Base-by-base conservation (phyloP, 2,329 filamentous ascomycete genomes). In the Thermoascus crustaceus region DNA sequence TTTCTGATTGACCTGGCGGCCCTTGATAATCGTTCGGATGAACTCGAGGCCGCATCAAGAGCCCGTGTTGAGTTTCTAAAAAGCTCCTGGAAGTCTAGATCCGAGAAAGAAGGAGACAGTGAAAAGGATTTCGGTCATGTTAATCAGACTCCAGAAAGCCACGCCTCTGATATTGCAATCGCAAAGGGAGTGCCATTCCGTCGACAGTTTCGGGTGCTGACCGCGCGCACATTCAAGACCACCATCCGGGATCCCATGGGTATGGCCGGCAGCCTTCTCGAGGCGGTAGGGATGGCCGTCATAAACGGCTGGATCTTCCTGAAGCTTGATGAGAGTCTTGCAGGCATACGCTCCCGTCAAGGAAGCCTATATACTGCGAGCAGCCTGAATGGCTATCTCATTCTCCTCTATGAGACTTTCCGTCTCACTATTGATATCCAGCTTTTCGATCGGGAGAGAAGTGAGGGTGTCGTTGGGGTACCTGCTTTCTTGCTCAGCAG, bases 171-270 rank as follows among this genome's bases (percentile, higher is more conserved):
- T n/a, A 38, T 33, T 4, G 31, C 40, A 8, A 30, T 39, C 6
- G 38, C 34, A 19, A 66, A 61, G 17, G 70, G 72, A 33, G 76
- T 77, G 0, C 67, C 72, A 0, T 76, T 85, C 40, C 42, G 67
- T 13, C 75, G 77, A 27, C 82, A 87, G 48, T 60, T 80, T 4
- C 60, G 58, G 2, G 80, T 87, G 2, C 60, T 87, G 13, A 85
- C 82, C 0, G 67, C 74, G 18, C 71, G 83, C 8, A 84, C 80
- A 0, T 72, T 85, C 49, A 77, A 78, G 33, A 78, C 80, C 2
- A 87, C 83, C 0, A 75, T 80, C 37, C 72, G 83, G n/a, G 83
- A 89, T 48, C 82, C 83, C 0, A 75, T 87, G 61, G 83, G 83
- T 3, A 79, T 87, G 68, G 66, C 75, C 9, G 80, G 81, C 0